Conservation (phyloP, 2,329 filamentous ascomycete species). For the Rutstroemia sp. region DNA sequence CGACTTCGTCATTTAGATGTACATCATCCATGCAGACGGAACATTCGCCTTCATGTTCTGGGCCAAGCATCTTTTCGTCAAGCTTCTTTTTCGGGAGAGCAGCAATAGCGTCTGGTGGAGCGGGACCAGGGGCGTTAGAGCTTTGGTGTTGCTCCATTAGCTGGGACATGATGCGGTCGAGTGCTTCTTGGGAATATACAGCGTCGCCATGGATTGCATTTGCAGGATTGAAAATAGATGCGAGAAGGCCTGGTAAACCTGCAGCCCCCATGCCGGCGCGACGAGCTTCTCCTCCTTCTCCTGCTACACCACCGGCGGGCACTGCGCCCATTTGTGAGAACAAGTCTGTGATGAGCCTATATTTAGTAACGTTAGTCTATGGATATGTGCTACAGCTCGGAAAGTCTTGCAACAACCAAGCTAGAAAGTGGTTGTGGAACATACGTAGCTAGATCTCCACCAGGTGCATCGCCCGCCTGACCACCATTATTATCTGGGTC, state of each 20-base stretch:
- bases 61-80: constrained; percentile 59
- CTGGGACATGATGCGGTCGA: constrained; percentile 80
- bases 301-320: constrained; percentile 11
- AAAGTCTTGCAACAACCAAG: neutral
- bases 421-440: constrained; percentile 22
- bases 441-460: constrained; percentile 42
- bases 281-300: constrained; percentile 15
- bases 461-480: constrained; percentile 38
- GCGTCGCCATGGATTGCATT: constrained; percentile 62
- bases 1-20: constrained; percentile 63
- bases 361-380: constrained; percentile 19
- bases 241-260: constrained; percentile 46
- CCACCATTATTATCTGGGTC: constrained; percentile 43
- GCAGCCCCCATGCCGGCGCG: constrained; percentile 31
- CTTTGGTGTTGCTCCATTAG: constrained; percentile 78
- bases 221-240: constrained; percentile 43
- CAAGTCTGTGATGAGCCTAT: constrained; percentile 24
- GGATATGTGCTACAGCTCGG: too few relatives aligned
- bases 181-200: constrained; percentile 82
- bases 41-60: constrained; percentile 67
- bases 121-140: constrained; percentile 75
- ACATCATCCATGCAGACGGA: constrained; percentile 93
- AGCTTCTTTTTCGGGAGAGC: constrained; percentile 65
- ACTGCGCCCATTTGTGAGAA: constrained; percentile 17
- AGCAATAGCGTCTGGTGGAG: constrained; percentile 65